Conservation (phyloP, 768 basidiomycete species). For the Mycena rebaudengoi region DNA sequence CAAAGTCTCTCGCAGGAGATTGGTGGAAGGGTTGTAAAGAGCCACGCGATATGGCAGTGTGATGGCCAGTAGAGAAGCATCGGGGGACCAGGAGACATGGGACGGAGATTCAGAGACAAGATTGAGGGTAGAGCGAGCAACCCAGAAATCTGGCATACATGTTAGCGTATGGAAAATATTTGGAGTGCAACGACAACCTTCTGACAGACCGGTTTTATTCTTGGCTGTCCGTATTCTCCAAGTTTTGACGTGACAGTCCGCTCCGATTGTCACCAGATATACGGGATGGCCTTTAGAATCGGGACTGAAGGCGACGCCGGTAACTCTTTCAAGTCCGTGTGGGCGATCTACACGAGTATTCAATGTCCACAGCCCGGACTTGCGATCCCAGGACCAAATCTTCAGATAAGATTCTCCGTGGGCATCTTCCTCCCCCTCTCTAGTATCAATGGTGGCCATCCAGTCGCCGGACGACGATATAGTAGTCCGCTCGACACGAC, state of each 20-base stretch:
- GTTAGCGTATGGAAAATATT: not conserved
- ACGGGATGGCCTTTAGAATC: slow-evolving; percentile 37
- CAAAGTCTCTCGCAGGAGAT: slow-evolving; percentile 66
- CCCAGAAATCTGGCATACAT: slow-evolving; percentile 72
- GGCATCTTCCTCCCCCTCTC: slow-evolving; percentile 72
- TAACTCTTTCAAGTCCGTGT: slow-evolving; percentile 73
- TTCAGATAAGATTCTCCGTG: slow-evolving; percentile 83
- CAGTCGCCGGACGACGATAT: slow-evolving; percentile 79
- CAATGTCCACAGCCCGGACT: slow-evolving; percentile 69
- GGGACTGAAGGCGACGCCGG: slow-evolving; percentile 76
- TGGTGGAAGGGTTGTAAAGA: slow-evolving; percentile 77
- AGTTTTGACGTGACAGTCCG: slow-evolving; percentile 79
- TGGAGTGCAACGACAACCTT: slow-evolving; percentile 51
- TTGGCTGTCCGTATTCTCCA: slow-evolving; percentile 72
- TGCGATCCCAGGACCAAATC: slow-evolving; percentile 87
- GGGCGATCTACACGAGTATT: slow-evolving; percentile 92
- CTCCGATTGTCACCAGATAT: slow-evolving; percentile 76
- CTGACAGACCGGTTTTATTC: slow-evolving; percentile 54
- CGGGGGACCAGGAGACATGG: slow-evolving; percentile 80
- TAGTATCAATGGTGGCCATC: slow-evolving; percentile 90
- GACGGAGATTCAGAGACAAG: slow-evolving; percentile 76
- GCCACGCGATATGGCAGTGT: slow-evolving; percentile 71
- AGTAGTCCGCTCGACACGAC: slow-evolving; percentile 74
- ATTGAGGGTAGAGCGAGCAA: slow-evolving; percentile 73
- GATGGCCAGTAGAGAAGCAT: slow-evolving; percentile 86